Percentiles rank a stretch among this genome's conserved stretches.
phyloP scores from a whole-genome alignment of 2,329 filamentous ascomycete genomes.

The Dothistroma pini region DNA sequence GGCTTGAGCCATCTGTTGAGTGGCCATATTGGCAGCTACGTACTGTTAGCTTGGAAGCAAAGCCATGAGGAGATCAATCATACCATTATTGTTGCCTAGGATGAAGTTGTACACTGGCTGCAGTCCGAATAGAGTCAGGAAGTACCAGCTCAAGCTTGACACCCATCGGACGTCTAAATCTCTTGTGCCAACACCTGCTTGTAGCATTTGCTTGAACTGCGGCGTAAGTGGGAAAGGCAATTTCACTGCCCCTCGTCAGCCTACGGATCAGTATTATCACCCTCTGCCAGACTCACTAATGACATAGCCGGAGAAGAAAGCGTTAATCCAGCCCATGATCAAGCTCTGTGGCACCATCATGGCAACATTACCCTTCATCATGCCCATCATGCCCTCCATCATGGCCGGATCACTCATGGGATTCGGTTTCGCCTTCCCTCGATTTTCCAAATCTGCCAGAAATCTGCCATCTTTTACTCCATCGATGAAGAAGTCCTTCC shows the following conservation, averaged over 20 bases:
- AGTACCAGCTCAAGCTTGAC: slow-evolving; percentile 98
- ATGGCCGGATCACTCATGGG: slow-evolving; percentile 92
- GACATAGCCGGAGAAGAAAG: slow-evolving; percentile 97
- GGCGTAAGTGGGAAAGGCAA: slow-evolving; percentile 95
- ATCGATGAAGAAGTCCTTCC: slow-evolving; percentile 75
- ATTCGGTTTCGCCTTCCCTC: slow-evolving; percentile 84
- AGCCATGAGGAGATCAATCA: slow-evolving; percentile 34
- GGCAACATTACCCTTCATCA: slow-evolving; percentile 99
- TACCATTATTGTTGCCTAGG: slow-evolving; percentile 92
- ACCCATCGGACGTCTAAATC: slow-evolving; percentile 99
- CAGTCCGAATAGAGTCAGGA: slow-evolving; percentile 92
- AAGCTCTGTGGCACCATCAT: slow-evolving; percentile 99
- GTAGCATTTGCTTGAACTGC: slow-evolving; percentile 99
- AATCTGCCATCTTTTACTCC: slow-evolving; percentile 84
- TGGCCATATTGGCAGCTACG: slow-evolving; percentile 82
- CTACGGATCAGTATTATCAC: neutral
- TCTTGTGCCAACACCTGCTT: slow-evolving; percentile 90
- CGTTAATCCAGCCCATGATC: slow-evolving; percentile 99
- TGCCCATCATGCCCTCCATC: slow-evolving; percentile 99
- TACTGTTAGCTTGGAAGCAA: slow-evolving; percentile 2
- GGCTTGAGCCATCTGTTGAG: slow-evolving; percentile 66
- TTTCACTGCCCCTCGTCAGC: slow-evolving; percentile 64
- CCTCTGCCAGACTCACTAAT: slow-evolving; percentile 62
- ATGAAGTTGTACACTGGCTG: slow-evolving; percentile 98
- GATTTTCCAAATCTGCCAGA: slow-evolving; percentile 80